phyloP scores from a whole-genome alignment of 345 rosid genomes.

The Lenwebbia sp. region DNA sequence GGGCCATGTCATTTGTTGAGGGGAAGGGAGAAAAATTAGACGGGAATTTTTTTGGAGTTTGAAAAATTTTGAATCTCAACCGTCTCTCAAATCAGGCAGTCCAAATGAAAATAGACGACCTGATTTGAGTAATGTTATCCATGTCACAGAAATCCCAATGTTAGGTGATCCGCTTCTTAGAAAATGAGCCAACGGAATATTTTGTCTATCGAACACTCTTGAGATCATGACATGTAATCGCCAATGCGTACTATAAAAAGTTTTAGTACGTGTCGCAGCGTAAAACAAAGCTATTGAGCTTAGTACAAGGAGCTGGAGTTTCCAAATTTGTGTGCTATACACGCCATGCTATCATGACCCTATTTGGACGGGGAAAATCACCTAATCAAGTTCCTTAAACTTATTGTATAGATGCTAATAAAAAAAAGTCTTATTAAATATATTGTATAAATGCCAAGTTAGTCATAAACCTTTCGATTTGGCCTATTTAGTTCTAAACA shows the following conservation, averaged over 20 bases:
- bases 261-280: too few relatives aligned
- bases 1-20: too few relatives aligned
- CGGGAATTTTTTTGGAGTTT: too few relatives aligned
- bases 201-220: background rate
- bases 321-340: background rate
- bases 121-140: too few relatives aligned
- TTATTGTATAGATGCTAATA: too few relatives aligned
- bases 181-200: background rate
- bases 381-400: background rate
- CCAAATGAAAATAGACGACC: too few relatives aligned
- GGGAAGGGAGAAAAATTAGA: too few relatives aligned
- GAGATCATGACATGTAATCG: background rate
- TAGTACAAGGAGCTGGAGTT: background rate
- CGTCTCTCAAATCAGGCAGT: too few relatives aligned
- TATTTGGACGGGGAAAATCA: background rate
- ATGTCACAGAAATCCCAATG: too few relatives aligned
- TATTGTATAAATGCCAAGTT: background rate
- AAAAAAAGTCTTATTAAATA: background rate
- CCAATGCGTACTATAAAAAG: too few relatives aligned
- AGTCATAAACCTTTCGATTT: background rate
- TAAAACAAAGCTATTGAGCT: background rate
- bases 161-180: too few relatives aligned
- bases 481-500: fast-evolving
- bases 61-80: too few relatives aligned
- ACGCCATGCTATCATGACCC: background rate